phyloP scores from a whole-genome alignment of 2,329 filamentous ascomycete genomes.

The Magnaporthales sp. region DNA sequence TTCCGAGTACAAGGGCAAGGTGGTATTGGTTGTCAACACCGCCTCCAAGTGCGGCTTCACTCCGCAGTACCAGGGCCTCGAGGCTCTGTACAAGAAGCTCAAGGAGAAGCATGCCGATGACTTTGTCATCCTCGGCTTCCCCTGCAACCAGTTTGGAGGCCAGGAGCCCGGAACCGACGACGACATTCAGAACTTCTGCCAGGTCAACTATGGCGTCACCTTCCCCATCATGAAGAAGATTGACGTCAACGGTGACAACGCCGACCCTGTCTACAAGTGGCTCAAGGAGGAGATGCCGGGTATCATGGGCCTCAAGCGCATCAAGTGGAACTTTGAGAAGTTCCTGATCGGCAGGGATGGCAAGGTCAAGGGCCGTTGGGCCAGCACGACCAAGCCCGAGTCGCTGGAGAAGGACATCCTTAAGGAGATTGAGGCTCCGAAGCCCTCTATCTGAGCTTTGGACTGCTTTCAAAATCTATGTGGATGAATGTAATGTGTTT shows the following conservation, averaged over 20 bases:
- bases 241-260: constrained; percentile 82
- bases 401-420: constrained; percentile 65
- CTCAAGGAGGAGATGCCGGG: constrained; percentile 68
- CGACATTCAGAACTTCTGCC: constrained; percentile 77
- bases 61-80: constrained; percentile 84
- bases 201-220: constrained; percentile 85
- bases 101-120: constrained; percentile 60
- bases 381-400: constrained; percentile 81
- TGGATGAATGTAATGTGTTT: background rate
- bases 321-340: constrained; percentile 99
- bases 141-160: constrained; percentile 92
- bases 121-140: constrained; percentile 88
- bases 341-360: constrained; percentile 85
- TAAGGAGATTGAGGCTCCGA: constrained; percentile 51
- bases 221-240: constrained; percentile 91
- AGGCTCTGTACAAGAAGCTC: constrained; percentile 78
- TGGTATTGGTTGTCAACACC: constrained; percentile 93
- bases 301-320: constrained; percentile 74
- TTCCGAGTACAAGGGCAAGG: constrained; percentile 73
- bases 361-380: constrained; percentile 77
- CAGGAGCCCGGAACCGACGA: constrained; percentile 84
- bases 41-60: constrained; percentile 99
- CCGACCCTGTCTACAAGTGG: constrained; percentile 74
- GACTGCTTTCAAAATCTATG: background rate
- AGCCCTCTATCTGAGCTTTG: background rate